Conservation (phyloP, 495 filamentous ascomycete species). For the Cudoniella acicularis region DNA sequence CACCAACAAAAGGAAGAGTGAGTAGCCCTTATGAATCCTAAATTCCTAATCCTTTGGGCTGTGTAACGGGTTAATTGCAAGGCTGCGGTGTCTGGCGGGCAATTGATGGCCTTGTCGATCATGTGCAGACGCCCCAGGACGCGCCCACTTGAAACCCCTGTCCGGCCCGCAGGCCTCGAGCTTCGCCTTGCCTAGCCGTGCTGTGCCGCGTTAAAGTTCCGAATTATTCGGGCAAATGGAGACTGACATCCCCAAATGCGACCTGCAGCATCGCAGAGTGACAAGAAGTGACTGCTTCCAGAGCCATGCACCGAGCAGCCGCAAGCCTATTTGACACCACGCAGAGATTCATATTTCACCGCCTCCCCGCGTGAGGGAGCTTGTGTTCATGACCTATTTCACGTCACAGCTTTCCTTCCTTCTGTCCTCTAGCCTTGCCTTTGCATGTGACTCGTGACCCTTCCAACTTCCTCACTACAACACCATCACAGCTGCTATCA, state of each 20-base stretch:
- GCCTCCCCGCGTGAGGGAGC: not conserved
- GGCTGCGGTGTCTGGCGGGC: no score
- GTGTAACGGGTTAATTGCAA: no score
- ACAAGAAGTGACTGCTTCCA: not conserved
- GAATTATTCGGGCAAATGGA: not conserved
- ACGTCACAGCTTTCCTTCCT: not conserved
- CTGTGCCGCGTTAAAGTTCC: not conserved
- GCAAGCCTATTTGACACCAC: not conserved
- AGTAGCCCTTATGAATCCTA: no score
- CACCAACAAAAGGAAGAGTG: no score
- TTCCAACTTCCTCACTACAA: not conserved
- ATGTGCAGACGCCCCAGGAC: no score
- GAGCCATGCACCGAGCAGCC: not conserved
- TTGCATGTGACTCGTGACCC: constrained; percentile 19
- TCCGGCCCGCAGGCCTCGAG: not conserved
- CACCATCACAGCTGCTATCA: not conserved
- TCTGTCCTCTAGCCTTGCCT: no score
- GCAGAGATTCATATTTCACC: not conserved
- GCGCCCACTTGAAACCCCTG: no score
- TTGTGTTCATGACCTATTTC: no score
- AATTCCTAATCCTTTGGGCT: no score
- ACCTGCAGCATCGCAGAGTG: not conserved
- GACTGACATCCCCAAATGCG: not conserved
- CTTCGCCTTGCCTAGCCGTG: not conserved
- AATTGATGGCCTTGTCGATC: no score